Evolutionary conservation across 257 asterid species (phyloP).

Genomic region (Solanum sparsipilum): DNA sequence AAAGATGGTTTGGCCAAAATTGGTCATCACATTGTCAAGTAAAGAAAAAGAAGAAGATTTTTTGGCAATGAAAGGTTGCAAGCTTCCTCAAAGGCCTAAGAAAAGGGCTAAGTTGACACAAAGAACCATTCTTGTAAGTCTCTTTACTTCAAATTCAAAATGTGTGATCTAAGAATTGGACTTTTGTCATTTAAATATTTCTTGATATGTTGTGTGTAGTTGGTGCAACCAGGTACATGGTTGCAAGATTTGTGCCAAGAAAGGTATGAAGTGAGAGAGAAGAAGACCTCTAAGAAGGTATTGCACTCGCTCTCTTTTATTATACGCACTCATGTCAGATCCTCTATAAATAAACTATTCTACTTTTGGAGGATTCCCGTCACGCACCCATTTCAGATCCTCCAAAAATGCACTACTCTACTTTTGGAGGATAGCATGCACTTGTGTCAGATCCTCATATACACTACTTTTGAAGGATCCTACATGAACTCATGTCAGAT

Average conservation of each 20-base stretch:
- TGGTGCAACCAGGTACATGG: slow-evolving; percentile 48
- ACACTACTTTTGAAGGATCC: background rate
- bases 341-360: too few relatives aligned
- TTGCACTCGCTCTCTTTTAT: background rate
- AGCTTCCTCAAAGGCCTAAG: slow-evolving; percentile 44
- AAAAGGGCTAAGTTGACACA: slow-evolving; percentile 33
- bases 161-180: background rate
- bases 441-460: too few relatives aligned
- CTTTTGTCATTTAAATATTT: background rate
- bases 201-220: slow-evolving; percentile 5
- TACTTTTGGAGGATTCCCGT: too few relatives aligned
- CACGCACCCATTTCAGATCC: too few relatives aligned
- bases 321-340: background rate
- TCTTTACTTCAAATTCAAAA: background rate
- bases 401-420: too few relatives aligned
- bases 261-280: slow-evolving; percentile 50
- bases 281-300: slow-evolving; percentile 39
- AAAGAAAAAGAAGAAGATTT: slow-evolving; percentile 39
- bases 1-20: slow-evolving; percentile 27
- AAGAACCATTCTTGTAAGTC: slow-evolving; percentile 25
- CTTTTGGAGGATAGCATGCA: too few relatives aligned
- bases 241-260: slow-evolving; percentile 34
- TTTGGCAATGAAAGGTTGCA: slow-evolving; percentile 38
- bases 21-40: slow-evolving; percentile 21
- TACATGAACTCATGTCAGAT: too few relatives aligned